Evolutionary conservation across 139 green algal species (phyloP).

Genomic region (Prasinococcaceae sp.): DNA sequence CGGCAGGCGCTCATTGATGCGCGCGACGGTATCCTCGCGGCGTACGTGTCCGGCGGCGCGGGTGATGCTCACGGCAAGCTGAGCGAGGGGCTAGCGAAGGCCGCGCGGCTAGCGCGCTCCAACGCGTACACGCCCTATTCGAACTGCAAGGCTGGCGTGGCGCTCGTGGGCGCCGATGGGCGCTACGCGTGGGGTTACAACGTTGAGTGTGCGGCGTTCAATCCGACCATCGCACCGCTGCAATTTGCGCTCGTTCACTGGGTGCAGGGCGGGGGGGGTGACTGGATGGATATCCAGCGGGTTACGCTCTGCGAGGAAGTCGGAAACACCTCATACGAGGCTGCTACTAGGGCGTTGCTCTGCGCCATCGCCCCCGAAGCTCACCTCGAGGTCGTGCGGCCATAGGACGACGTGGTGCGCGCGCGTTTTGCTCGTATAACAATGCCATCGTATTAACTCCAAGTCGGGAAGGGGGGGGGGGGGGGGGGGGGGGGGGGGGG

Average conservation of each 20-base stretch:
- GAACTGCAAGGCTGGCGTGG: conserved; percentile 23
- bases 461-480: too few relatives aligned
- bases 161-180: conserved; percentile 13
- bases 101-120: conserved; percentile 22
- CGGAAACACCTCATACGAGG: too few relatives aligned
- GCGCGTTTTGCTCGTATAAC: too few relatives aligned
- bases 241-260: conserved; percentile 34
- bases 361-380: too few relatives aligned
- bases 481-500: too few relatives aligned
- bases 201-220: conserved; percentile 37
- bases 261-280: too few relatives aligned
- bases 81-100: conserved; percentile 5
- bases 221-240: conserved; percentile 31
- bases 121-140: conserved; percentile 31
- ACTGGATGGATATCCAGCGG: too few relatives aligned
- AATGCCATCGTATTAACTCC: too few relatives aligned
- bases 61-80: background rate
- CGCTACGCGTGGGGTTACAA: conserved; percentile 16
- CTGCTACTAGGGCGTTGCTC: too few relatives aligned
- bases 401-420: too few relatives aligned
- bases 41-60: background rate
- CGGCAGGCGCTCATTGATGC: background rate
- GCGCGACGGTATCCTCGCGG: background rate
- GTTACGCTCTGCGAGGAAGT: too few relatives aligned
- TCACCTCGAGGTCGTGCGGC: too few relatives aligned